phyloP scores from a whole-genome alignment of 129 eudicot genomes.

The Flaveria ramosissima region DNA sequence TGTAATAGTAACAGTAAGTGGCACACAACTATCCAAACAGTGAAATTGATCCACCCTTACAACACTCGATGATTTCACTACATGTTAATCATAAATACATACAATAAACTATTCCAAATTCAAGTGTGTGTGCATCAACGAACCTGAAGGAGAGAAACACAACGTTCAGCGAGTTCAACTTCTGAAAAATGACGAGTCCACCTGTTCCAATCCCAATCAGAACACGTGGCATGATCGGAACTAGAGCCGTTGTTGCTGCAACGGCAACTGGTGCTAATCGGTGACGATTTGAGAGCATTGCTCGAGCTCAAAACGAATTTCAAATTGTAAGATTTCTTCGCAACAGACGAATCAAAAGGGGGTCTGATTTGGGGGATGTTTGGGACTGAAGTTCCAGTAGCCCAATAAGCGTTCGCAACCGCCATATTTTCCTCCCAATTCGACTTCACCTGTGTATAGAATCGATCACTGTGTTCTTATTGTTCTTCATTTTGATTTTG shows the following conservation, averaged over 20 bases:
- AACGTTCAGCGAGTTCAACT: conserved; percentile 83
- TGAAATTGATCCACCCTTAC: too few relatives aligned
- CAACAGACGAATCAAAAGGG: conserved; percentile 24
- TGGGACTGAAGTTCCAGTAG: conserved; percentile 51
- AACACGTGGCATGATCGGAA: conserved; percentile 40
- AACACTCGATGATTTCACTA: neutral
- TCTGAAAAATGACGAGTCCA: conserved; percentile 89
- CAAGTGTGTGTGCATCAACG: neutral
- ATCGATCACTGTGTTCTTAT: neutral
- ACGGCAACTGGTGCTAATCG: conserved; percentile 32
- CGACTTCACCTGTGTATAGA: too few relatives aligned
- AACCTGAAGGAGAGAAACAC: conserved; percentile 88
- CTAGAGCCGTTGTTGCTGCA: conserved; percentile 27
- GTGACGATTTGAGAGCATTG: conserved; percentile 22
- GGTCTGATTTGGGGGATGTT: conserved; percentile 53
- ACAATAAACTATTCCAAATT: too few relatives aligned
- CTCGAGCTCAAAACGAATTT: conserved; percentile 33
- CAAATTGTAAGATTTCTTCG: conserved; percentile 25
- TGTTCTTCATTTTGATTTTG: too few relatives aligned
- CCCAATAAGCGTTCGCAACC: conserved; percentile 65
- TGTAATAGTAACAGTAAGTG: too few relatives aligned
- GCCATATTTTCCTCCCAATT: conserved; percentile 43
- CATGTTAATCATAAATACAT: too few relatives aligned
- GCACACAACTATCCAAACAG: too few relatives aligned
- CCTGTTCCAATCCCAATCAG: conserved; percentile 93